phyloP scores from a whole-genome alignment of 1,284 basidiomycete species.

The Somion occarium region DNA sequence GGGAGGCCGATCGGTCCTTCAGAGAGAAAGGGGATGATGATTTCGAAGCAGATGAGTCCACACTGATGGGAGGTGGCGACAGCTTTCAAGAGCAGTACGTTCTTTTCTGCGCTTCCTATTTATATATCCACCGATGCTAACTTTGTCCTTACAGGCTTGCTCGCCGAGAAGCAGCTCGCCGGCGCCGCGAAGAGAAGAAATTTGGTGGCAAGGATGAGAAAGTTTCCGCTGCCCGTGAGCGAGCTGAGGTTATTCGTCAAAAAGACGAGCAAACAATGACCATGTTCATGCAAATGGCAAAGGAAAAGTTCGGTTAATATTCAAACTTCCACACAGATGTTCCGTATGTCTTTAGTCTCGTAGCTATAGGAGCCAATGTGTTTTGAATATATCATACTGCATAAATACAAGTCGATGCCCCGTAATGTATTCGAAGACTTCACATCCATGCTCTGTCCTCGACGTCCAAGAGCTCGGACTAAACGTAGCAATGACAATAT shows the following conservation, averaged over 20 bases:
- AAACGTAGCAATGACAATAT: not conserved
- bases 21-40: conserved; percentile 71
- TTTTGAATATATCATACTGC: not conserved
- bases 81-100: conserved; percentile 68
- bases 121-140: not conserved
- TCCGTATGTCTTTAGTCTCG: not conserved
- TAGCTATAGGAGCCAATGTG: not conserved
- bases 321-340: not conserved
- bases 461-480: conserved; percentile 24
- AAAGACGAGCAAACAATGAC: conserved; percentile 81
- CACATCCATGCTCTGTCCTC: conserved; percentile 28
- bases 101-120: conserved; percentile 3
- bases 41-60: conserved; percentile 61
- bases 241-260: conserved; percentile 51
- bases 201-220: conserved; percentile 40
- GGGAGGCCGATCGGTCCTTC: conserved; percentile 61
- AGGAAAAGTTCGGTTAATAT: conserved; percentile 60
- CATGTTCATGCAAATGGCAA: conserved; percentile 75
- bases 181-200: conserved; percentile 49
- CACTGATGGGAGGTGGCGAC: conserved; percentile 68
- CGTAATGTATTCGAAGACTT: not conserved
- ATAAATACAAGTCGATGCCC: not conserved
- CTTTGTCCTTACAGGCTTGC: conserved; percentile 46
- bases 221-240: conserved; percentile 42
- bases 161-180: conserved; percentile 59